phyloP scores from a whole-genome alignment of 164 flowering plant species.

The Protea cynaroides region DNA sequence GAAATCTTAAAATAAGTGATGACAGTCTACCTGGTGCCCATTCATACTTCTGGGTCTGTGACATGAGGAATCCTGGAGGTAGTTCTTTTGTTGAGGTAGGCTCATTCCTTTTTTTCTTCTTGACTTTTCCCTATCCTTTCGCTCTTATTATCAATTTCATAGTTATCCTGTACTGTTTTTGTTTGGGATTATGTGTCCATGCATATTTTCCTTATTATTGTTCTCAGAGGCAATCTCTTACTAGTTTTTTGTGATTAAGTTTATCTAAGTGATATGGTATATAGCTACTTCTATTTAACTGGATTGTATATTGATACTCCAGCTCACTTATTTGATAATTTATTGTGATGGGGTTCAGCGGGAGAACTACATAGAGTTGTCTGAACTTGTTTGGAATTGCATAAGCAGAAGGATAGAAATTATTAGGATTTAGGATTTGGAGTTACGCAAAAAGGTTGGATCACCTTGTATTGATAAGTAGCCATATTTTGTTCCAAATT shows the following conservation, averaged over 20 bases:
- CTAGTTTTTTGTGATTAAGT: too few species aligned
- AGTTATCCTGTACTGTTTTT: not conserved
- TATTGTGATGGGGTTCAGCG: not conserved
- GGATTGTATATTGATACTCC: too few species aligned
- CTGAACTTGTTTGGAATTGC: too few species aligned
- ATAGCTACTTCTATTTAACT: not conserved
- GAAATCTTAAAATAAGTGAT: conserved; percentile 88
- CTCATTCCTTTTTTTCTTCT: conserved; percentile 1
- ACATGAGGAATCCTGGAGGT: conserved; percentile 96
- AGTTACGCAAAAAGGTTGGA: too few species aligned
- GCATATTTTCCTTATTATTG: too few species aligned
- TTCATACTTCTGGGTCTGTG: conserved; percentile 87
- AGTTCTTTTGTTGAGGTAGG: conserved; percentile 95
- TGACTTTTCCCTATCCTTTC: not conserved
- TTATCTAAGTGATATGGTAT: too few species aligned
- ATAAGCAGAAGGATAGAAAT: too few species aligned
- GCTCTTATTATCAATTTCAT: not conserved
- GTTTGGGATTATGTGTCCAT: too few species aligned
- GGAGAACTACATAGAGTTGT: not conserved
- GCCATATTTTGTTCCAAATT: too few species aligned
- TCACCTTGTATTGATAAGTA: too few species aligned
- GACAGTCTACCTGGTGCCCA: conserved; percentile 71
- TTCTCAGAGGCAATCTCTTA: too few species aligned
- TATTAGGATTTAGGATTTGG: too few species aligned
- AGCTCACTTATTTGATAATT: not conserved